Conservation (phyloP, 805 yeast species). For the Saccharomycopsis lassenensis region DNA sequence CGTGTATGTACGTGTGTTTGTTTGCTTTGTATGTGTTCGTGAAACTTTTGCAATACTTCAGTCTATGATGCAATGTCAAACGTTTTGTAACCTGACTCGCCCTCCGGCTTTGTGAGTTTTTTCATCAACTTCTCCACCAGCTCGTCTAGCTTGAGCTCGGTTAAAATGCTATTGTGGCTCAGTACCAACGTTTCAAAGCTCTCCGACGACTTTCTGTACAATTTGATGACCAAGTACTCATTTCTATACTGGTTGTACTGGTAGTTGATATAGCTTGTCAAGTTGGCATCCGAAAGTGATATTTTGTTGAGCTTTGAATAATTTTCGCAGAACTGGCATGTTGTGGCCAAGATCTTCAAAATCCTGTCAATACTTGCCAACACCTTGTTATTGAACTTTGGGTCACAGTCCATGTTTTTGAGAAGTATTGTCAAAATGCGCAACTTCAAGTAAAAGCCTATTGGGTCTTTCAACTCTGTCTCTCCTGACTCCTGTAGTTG, state of each 20-base stretch:
- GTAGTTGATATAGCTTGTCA: constrained; percentile 2
- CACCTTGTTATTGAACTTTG: constrained; percentile 10
- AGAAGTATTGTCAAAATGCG: constrained; percentile 8
- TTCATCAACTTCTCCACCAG: constrained; percentile 13
- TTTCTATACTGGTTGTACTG: constrained; percentile 11
- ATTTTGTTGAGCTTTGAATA: constrained; percentile 7
- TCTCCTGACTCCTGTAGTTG: too few relatives aligned
- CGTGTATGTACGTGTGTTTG: too few relatives aligned
- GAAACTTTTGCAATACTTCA: too few relatives aligned
- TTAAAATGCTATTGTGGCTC: constrained; percentile 12
- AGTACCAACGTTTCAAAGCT: constrained; percentile 8
- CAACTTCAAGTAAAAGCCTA: constrained; percentile 10
- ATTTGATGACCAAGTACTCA: constrained; percentile 7
- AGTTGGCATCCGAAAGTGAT: background rate
- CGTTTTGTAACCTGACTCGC: too few relatives aligned
- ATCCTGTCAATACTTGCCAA: constrained; percentile 9
- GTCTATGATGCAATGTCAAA: too few relatives aligned
- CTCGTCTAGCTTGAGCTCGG: constrained; percentile 13
- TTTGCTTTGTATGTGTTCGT: too few relatives aligned
- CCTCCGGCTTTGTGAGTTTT: too few relatives aligned
- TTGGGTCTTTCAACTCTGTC: constrained; percentile 8
- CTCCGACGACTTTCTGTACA: constrained; percentile 3
- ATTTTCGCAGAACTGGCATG: constrained; percentile 14
- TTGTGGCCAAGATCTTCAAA: constrained; percentile 7
- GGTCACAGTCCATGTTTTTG: constrained; percentile 6